Evolutionary conservation across 1,139 yeast genomes (phyloP).

Genomic region (Ogataea hybrid): DNA sequence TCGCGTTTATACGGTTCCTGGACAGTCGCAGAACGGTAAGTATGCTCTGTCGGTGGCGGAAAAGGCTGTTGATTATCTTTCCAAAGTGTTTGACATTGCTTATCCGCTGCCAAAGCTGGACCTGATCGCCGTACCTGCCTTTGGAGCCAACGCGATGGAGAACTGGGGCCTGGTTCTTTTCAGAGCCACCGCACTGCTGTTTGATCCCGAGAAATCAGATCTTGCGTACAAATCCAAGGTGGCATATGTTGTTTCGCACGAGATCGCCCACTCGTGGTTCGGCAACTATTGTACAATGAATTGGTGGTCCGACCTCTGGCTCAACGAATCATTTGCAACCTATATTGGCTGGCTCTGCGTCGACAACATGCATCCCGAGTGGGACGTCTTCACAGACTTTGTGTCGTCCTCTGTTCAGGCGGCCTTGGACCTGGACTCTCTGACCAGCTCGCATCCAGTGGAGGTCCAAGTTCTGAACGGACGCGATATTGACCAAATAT

Average conservation of each 20-base stretch:
- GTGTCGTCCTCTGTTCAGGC: constrained; percentile 51
- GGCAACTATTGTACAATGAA: constrained; percentile 63
- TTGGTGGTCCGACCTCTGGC: constrained; percentile 66
- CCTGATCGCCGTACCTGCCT: constrained; percentile 55
- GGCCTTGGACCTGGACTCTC: constrained; percentile 52
- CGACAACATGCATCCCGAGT: constrained; percentile 52
- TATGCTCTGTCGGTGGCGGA: constrained; percentile 52
- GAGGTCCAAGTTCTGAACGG: constrained; percentile 57
- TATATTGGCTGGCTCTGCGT: constrained; percentile 56
- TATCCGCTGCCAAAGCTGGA: constrained; percentile 63
- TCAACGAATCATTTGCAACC: constrained; percentile 63
- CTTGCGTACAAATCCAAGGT: constrained; percentile 47
- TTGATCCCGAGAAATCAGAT: constrained; percentile 46
- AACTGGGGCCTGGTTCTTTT: constrained; percentile 58
- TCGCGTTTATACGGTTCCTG: constrained; percentile 54
- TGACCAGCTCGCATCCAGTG: constrained; percentile 56
- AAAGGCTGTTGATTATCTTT: constrained; percentile 51
- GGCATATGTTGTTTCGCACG: constrained; percentile 59
- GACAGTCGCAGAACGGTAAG: constrained; percentile 47
- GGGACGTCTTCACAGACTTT: constrained; percentile 55
- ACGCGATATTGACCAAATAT: constrained; percentile 54
- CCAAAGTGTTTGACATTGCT: constrained; percentile 50
- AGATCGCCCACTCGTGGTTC: constrained; percentile 66
- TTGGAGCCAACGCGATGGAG: constrained; percentile 64
- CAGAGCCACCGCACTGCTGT: constrained; percentile 52